Conservation (phyloP, 805 yeast genomes). For the Osmozyma mogii region DNA sequence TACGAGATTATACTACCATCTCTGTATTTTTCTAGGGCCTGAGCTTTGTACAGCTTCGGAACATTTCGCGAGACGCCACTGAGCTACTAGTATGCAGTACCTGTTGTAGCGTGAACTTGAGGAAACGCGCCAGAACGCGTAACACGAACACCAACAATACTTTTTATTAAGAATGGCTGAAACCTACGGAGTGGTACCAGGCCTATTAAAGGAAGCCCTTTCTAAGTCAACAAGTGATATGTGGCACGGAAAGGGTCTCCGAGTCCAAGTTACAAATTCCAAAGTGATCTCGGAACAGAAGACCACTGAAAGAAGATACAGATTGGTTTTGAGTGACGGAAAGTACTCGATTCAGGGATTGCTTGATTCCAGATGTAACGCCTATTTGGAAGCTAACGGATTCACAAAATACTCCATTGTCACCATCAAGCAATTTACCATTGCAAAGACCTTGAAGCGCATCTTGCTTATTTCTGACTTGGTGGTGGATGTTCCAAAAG, state of each 20-base stretch:
- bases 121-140: background rate
- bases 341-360: constrained; percentile 29
- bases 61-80: too few relatives aligned
- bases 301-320: constrained; percentile 17
- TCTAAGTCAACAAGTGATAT: constrained; percentile 13
- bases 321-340: constrained; percentile 35
- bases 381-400: constrained; percentile 32
- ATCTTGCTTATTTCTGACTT: constrained; percentile 41
- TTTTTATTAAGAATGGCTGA: constrained; percentile 13
- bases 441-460: constrained; percentile 42
- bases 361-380: constrained; percentile 35
- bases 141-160: background rate
- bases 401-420: constrained; percentile 39
- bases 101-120: too few relatives aligned
- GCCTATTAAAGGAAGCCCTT: constrained; percentile 19
- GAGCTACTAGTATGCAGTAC: too few relatives aligned
- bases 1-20: too few relatives aligned
- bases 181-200: constrained; percentile 16
- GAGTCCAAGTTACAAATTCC: constrained; percentile 27
- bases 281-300: constrained; percentile 21
- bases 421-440: constrained; percentile 31
- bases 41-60: too few relatives aligned
- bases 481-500: constrained; percentile 32
- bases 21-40: too few relatives aligned
- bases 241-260: constrained; percentile 22